These are phyloP conservation scores for Irpex sp. DNA, from an alignment of 1,284 basidiomycete species.

Conservation along the genomic window DNA sequence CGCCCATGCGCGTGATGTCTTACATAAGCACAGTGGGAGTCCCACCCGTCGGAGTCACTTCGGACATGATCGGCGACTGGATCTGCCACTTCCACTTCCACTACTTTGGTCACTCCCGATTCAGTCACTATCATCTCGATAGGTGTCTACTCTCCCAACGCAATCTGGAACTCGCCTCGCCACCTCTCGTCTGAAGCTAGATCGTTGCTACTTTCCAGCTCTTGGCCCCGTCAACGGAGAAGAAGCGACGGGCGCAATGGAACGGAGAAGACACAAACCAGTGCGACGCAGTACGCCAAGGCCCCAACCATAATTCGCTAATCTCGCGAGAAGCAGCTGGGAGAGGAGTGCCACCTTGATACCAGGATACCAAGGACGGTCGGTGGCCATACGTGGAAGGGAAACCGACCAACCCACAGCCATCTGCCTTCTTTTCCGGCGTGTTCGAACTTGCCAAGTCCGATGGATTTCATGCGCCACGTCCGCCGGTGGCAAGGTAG, in stretches of 20 bases:
- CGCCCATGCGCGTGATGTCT: too few relatives aligned
- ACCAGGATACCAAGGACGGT: too few relatives aligned
- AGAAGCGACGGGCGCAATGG: background rate
- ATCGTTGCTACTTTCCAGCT: background rate
- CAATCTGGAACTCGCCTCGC: background rate
- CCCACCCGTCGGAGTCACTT: too few relatives aligned
- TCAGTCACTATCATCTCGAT: background rate
- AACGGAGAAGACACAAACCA: background rate
- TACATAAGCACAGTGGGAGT: too few relatives aligned
- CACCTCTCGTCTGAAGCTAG: background rate
- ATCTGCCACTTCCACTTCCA: too few relatives aligned
- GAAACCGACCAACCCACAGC: background rate
- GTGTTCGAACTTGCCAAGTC: background rate
- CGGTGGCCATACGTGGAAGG: background rate
- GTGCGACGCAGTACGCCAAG: background rate
- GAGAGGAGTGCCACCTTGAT: background rate
- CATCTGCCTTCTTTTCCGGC: background rate
- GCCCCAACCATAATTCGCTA: background rate
- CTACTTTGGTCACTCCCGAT: too few relatives aligned
- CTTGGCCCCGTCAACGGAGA: background rate
- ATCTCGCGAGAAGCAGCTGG: background rate
- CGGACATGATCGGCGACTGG: too few relatives aligned
- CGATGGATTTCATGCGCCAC: background rate
- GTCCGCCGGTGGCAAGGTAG: background rate
- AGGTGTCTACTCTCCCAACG: background rate